A percentile compares a stretch with the other conserved stretches of the same genome.
These are phyloP conservation scores for Neoascochyta sp. DNA, from an alignment of 2,329 filamentous ascomycete species.

Conservation along the genomic window DNA sequence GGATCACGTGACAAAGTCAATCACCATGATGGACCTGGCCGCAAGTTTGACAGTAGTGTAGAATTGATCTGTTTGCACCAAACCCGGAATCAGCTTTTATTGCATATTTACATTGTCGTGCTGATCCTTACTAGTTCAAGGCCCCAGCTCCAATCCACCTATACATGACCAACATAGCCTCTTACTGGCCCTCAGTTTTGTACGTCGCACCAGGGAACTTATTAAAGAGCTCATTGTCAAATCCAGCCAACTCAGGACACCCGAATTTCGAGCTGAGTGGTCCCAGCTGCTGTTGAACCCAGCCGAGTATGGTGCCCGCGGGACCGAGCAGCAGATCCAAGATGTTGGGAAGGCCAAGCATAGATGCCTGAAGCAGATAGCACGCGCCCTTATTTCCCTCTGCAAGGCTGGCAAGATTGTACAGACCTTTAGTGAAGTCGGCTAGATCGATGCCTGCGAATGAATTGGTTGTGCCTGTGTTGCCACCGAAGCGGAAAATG, in stretches of 20 bases:
- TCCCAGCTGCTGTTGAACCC: conserved; percentile 12
- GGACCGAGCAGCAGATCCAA: conserved; percentile 12
- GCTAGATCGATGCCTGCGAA: conserved; percentile 16
- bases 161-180: no score
- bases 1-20: no score
- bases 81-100: no score
- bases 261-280: conserved; percentile 11
- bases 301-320: conserved; percentile 13
- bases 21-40: no score
- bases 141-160: no score
- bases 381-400: conserved; percentile 18
- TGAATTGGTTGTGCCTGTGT: conserved; percentile 15
- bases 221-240: conserved; percentile 13
- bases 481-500: conserved; percentile 16
- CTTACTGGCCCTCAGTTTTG: not conserved
- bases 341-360: conserved; percentile 13
- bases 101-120: no score
- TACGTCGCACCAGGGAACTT: conserved; percentile 14
- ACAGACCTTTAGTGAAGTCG: conserved; percentile 16
- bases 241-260: conserved; percentile 13
- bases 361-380: conserved; percentile 14
- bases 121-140: no score
- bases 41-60: no score
- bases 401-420: conserved; percentile 12
- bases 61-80: no score